Evolutionary conservation across 2,329 filamentous ascomycete species (phyloP).

Genomic region (Fusarium drepaniforme): DNA sequence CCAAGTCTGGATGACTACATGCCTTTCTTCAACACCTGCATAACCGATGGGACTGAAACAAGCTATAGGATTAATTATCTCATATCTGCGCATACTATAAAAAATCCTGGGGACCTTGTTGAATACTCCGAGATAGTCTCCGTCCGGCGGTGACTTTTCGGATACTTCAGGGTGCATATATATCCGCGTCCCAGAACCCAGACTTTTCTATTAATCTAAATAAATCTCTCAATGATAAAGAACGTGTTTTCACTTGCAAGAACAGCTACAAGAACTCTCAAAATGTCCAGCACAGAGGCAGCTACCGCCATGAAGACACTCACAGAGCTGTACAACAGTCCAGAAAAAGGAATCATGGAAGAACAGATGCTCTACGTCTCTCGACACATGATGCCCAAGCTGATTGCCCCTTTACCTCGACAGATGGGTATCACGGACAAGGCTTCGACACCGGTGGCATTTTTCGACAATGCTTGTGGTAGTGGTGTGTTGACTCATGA

Average conservation of each 20-base stretch:
- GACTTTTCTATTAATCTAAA: neutral
- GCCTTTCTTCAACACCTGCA: neutral
- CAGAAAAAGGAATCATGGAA: slow-evolving; percentile 26
- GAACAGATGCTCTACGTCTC: slow-evolving; percentile 36
- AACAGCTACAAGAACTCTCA: neutral
- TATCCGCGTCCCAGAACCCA: neutral
- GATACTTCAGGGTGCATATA: slow-evolving; percentile 26
- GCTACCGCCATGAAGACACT: slow-evolving; percentile 23
- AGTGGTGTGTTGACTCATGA: slow-evolving; percentile 61
- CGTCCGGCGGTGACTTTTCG: slow-evolving; percentile 36
- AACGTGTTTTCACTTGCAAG: neutral
- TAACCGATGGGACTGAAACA: neutral
- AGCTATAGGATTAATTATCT: neutral
- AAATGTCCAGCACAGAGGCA: slow-evolving; percentile 19
- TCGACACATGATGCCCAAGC: slow-evolving; percentile 22
- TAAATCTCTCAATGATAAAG: neutral
- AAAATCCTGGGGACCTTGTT: neutral
- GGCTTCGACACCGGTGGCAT: slow-evolving; percentile 46
- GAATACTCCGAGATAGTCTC: slow-evolving; percentile 24
- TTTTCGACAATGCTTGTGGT: slow-evolving; percentile 68
- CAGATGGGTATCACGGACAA: slow-evolving; percentile 43
- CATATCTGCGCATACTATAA: neutral
- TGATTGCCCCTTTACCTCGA: slow-evolving; percentile 36
- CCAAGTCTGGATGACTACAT: neutral
- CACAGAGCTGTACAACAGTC: slow-evolving; percentile 26